Evolutionary conservation across 73 alveolate species (phyloP), one percentile per base, ranked within the genome.

Genomic region (Symbiodinium natans): DNA sequence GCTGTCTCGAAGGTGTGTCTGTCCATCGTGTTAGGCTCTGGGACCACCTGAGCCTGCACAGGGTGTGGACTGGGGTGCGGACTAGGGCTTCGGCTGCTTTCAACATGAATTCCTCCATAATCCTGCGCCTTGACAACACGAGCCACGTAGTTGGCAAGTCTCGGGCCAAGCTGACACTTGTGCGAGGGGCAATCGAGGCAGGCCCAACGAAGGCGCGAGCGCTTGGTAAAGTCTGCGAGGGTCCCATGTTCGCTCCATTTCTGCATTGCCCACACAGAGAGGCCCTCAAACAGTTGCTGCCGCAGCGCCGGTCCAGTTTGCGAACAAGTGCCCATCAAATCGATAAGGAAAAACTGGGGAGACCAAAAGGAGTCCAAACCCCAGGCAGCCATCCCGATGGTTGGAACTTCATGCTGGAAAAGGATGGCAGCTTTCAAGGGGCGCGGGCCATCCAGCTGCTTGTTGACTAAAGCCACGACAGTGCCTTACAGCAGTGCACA

Each of bases 401-500:
- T 82, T 17, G 89, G 89, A 56, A 82, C 33, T 39, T 82, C 89
- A 36, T 33, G 27, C 56, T 23, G 56, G 33, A 25, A 82, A 5
- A 82, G 59, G 63, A 82, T n/a, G 33, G 89, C 7, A 33, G 34
- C 34, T 11, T 15, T 1, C 89, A 82, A 36, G 6, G 54, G 54
- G 2, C 89, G 54, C 39, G 1, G 39, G 27, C 89, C 89, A 1
- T 36, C 33, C 63, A 82, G 31, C 31, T 6, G 38, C 36, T 82
- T 82, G 89, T 82, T 82, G 63, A 82, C 89, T 31, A 82, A 19
- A 36, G 89, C 89, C 27, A 82, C 59, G 39, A 82, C 89, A 11
- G 89, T 82, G 89, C 89, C 89, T n/a, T n/a, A n/a, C n/a, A n/a
- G n/a, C n/a, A n/a, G n/a, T n/a, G n/a, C n/a, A n/a, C n/a, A n/a